Evolutionary conservation across 805 yeast genomes (phyloP).

Genomic region (Schwanniomyces sp.): DNA sequence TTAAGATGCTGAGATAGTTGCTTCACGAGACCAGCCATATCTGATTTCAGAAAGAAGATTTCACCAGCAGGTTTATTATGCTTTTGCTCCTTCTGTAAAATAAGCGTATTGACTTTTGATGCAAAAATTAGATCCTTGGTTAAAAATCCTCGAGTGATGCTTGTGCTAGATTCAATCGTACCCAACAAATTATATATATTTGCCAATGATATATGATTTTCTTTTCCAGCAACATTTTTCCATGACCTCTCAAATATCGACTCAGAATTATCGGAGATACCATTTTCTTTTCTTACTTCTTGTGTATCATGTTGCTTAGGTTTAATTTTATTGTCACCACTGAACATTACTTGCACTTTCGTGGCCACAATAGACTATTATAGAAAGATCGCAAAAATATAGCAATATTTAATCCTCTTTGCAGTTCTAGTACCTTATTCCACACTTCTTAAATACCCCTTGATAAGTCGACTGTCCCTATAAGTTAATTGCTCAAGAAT

Average conservation of each 20-base stretch:
- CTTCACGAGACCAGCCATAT: constrained; percentile 12
- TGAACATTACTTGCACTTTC: not conserved
- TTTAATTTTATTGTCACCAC: not conserved
- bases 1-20: constrained; percentile 12
- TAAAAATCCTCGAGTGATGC: constrained; percentile 14
- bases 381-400: not conserved
- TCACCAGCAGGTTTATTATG: not conserved
- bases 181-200: constrained; percentile 19
- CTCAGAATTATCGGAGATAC: not conserved
- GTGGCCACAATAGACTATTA: not conserved
- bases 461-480: not conserved
- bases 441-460: not conserved
- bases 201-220: constrained; percentile 13
- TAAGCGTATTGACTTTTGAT: not conserved
- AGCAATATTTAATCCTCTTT: too few species aligned
- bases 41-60: constrained; percentile 2
- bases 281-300: not conserved
- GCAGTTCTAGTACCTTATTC: too few species aligned
- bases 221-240: not conserved
- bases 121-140: constrained; percentile 23
- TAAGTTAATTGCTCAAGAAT: not conserved
- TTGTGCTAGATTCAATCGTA: constrained; percentile 20
- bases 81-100: not conserved
- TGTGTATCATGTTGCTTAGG: not conserved
- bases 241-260: constrained; percentile 1